phyloP scores from a whole-genome alignment of 176 grass and related monocot species.

The Musa beccarii region DNA sequence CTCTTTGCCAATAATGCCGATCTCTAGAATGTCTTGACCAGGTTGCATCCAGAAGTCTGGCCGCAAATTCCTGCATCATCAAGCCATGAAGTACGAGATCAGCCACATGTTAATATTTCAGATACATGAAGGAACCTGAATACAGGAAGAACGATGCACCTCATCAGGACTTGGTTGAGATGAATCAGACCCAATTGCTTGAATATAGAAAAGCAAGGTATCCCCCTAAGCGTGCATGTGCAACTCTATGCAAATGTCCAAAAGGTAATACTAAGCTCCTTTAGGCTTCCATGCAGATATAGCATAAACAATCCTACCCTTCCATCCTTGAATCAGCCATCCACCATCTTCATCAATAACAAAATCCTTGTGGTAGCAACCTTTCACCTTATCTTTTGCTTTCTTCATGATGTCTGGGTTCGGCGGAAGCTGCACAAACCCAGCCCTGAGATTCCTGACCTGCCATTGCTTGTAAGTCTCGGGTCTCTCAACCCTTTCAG shows the following conservation, averaged over 20 bases:
- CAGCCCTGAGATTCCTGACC: slow-evolving; percentile 92
- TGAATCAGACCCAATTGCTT: neutral
- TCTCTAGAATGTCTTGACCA: no score
- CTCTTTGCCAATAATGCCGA: no score
- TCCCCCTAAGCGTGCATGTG: neutral
- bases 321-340: slow-evolving; percentile 97
- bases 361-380: slow-evolving; percentile 93
- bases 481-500: slow-evolving; percentile 85
- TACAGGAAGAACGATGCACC: neutral
- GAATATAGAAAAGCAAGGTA: neutral
- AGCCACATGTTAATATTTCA: no score
- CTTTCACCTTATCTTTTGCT: slow-evolving; percentile 81
- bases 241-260: neutral
- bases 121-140: neutral
- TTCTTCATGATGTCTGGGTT: slow-evolving; percentile 69
- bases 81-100: no score
- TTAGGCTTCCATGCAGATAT: slow-evolving; percentile 85
- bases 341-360: slow-evolving; percentile 85
- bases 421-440: slow-evolving; percentile 58
- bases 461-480: slow-evolving; percentile 99
- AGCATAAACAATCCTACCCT: slow-evolving; percentile 93
- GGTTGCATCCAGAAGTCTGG: no score
- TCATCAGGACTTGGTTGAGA: neutral
- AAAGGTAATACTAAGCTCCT: neutral
- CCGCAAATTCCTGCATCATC: no score